A percentile compares a stretch with the other conserved stretches of the same genome.
Conservation (phyloP, 1,284 basidiomycete species). For the Leccinum proliferum region DNA sequence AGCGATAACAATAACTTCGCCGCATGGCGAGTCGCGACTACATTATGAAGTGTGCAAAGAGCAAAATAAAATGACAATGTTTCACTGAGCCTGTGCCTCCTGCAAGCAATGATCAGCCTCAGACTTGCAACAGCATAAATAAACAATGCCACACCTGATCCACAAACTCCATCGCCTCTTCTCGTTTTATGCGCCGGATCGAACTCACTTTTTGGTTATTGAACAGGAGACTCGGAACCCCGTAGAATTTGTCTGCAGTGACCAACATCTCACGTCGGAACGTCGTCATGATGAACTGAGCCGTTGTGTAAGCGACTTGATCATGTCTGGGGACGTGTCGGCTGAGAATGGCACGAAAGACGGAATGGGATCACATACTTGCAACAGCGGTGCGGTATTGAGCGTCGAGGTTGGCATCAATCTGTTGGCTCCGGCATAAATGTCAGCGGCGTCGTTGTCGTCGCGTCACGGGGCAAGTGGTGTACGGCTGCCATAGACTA, state of each 20-base stretch:
- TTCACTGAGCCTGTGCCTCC: constrained; percentile 54
- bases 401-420: constrained; percentile 97
- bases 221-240: too few relatives aligned
- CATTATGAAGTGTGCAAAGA: neutral
- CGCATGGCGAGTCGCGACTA: neutral
- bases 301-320: constrained; percentile 83
- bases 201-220: constrained; percentile 93
- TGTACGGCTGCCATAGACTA: too few relatives aligned
- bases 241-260: constrained; percentile 94
- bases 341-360: neutral
- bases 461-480: too few relatives aligned
- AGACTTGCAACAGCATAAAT: neutral
- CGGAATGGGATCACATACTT: constrained; percentile 42
- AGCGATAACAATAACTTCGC: constrained; percentile 20
- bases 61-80: neutral
- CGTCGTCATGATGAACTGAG: constrained; percentile 98
- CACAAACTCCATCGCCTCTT: constrained; percentile 87
- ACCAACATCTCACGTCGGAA: constrained; percentile 98
- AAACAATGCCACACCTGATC: constrained; percentile 53
- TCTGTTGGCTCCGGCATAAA: constrained; percentile 38
- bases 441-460: too few relatives aligned
- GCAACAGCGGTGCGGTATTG: constrained; percentile 98
- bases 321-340: constrained; percentile 51
- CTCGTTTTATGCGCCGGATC: constrained; percentile 75
- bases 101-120: constrained; percentile 16